Conservation (phyloP, 2,329 filamentous ascomycete genomes). For the Tolypocladium amazonense region DNA sequence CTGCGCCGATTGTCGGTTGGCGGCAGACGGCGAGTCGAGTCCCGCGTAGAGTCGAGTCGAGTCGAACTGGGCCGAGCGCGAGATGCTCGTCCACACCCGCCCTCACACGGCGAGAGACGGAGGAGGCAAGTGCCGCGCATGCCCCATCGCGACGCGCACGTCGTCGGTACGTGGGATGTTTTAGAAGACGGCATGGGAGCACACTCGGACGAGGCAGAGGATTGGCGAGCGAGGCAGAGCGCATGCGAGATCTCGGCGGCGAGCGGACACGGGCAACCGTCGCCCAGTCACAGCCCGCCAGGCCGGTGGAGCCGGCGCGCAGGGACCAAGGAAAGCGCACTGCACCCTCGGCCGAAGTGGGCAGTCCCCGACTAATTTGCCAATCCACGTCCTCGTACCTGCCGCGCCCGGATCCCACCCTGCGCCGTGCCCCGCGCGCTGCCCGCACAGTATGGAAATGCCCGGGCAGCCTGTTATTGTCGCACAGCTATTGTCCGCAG, state of each 20-base stretch:
- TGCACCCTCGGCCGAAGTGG: neutral
- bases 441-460: neutral
- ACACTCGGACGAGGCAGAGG: neutral
- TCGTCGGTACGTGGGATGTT: neutral
- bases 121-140: neutral
- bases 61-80: neutral
- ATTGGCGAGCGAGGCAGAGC: neutral
- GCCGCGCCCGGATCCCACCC: neutral
- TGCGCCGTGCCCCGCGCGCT: neutral
- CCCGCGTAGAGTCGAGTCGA: neutral
- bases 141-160: neutral
- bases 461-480: neutral
- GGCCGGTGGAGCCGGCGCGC: neutral
- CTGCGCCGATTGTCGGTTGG: neutral
- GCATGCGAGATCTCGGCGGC: neutral
- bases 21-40: neutral
- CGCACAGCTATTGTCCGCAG: conserved; percentile 1
- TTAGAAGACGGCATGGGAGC: neutral
- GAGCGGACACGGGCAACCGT: neutral
- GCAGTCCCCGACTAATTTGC: neutral
- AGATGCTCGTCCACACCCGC: no score
- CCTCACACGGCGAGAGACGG: neutral
- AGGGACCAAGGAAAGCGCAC: neutral
- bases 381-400: neutral
- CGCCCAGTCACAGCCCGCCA: neutral